Evolutionary conservation across 2,329 filamentous ascomycete species (phyloP), one percentile per base, ranked within the genome.

Genomic region (Cryoendolithus antarcticus): DNA sequence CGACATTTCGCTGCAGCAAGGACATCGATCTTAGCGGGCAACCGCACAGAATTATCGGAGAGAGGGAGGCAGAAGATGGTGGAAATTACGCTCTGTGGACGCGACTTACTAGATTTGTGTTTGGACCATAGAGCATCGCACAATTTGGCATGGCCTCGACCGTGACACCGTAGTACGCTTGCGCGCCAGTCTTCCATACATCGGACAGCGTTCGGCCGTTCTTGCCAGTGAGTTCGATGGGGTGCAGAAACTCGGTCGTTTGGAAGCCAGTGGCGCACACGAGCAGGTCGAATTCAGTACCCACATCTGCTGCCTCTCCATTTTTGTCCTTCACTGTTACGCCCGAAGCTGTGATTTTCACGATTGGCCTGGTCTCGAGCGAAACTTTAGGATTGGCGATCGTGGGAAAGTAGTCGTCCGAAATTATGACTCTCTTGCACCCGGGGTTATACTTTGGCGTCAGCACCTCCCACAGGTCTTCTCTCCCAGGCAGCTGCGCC

Each of bases 241-340:
- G 72, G 47, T 70, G 63, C 61, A 77, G 65, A 54, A 77, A 77
- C 35, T 76, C 67, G 1, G 70, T 64, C 0, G 74, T 70, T 19
- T 66, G 62, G 60, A 77, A 77, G 0, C 74, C 74, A 0, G 74
- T 77, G 0, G 74, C 74, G 5, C 71, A 62, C 15, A 78, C 58
- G 9, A 77, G 63, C n/a, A 75, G 53, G 48, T 77, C 73, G 48
- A 70, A 70, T 12, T 47, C 50, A 3, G 42, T 44, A n/a, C 35
- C 34, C 15, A 19, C 30, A 4, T 44, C 44, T 2, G 40, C 43
- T 7, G 34, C 28, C 15, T 48, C 30, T 30, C 42, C 42, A n/a
- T 45, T 37, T 11, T 62, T 60, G 2, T 50, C 51, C 2, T 58
- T 64, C n/a, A 72, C 62, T 15, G 65, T 56, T 36, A 77, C 64